These are phyloP conservation scores for Dentiscutata heterogama DNA, from an alignment of 371 early-diverging fungal species.

Conservation along the genomic window DNA sequence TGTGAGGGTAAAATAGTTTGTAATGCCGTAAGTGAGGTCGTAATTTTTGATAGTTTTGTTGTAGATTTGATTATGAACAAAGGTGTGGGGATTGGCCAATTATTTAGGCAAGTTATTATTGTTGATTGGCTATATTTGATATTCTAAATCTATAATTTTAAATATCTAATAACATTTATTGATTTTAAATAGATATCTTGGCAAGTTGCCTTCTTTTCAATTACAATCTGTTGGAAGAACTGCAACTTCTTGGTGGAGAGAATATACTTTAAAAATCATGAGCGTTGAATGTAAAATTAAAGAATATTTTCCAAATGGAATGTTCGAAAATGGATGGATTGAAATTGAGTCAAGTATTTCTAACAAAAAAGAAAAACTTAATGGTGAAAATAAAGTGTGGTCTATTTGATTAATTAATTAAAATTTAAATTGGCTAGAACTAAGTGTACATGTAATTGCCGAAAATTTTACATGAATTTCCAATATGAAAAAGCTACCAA, in stretches of 20 bases:
- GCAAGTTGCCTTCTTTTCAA: conserved; percentile 62
- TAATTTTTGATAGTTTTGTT: conserved; percentile 59
- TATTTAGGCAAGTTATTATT: conserved; percentile 55
- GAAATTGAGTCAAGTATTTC: too few species aligned
- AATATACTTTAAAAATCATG: conserved; percentile 59
- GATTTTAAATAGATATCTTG: conserved; percentile 56
- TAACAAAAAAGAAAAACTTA: too few species aligned
- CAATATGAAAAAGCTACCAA: too few species aligned
- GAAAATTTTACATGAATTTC: too few species aligned
- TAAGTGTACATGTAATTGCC: too few species aligned
- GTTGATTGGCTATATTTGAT: not conserved
- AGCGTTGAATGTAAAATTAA: conserved; percentile 64
- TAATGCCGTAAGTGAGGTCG: conserved; percentile 63
- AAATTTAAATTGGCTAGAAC: too few species aligned
- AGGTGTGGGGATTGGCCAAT: conserved; percentile 70
- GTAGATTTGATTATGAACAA: conserved; percentile 61
- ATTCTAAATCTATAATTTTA: too few species aligned
- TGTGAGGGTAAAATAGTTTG: conserved; percentile 64
- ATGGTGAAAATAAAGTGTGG: too few species aligned
- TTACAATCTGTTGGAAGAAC: conserved; percentile 61
- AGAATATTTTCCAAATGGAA: conserved; percentile 59
- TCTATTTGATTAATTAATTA: too few species aligned
- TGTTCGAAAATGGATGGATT: conserved; percentile 48
- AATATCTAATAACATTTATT: too few species aligned
- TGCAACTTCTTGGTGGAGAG: conserved; percentile 61